A percentile compares a stretch with the other conserved stretches of the same genome.
phyloP scores from a whole-genome alignment of 2,329 filamentous ascomycete genomes.

The Neofusicoccum umdonicola region DNA sequence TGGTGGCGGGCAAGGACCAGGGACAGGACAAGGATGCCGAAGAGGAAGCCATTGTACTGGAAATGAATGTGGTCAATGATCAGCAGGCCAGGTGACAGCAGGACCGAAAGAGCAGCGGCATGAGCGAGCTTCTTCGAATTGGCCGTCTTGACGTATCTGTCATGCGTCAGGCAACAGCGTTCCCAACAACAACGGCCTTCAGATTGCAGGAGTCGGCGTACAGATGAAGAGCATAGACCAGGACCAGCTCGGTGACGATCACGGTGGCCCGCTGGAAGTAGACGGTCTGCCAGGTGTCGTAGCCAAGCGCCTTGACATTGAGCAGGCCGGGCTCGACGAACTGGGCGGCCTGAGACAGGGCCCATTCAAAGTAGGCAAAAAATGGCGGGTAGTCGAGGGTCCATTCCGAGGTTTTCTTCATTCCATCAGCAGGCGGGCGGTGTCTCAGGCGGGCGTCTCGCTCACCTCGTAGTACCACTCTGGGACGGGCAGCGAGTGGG shows the following conservation, averaged over 20 bases:
- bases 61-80: constrained; percentile 99
- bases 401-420: constrained; percentile 90
- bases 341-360: constrained; percentile 75
- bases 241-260: constrained; percentile 76
- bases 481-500: constrained; percentile 78
- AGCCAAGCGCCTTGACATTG: constrained; percentile 72
- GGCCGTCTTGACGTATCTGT: constrained; percentile 72
- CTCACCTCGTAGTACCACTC: constrained; percentile 89
- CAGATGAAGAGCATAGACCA: constrained; percentile 79
- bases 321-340: constrained; percentile 81
- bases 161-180: constrained; percentile 22
- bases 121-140: constrained; percentile 76
- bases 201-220: constrained; percentile 41
- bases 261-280: constrained; percentile 93
- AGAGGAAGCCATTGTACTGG: constrained; percentile 97
- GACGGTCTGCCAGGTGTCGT: constrained; percentile 89
- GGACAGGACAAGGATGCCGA: constrained; percentile 84
- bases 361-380: constrained; percentile 96
- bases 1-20: constrained; percentile 76
- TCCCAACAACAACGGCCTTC: not conserved
- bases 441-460: not conserved
- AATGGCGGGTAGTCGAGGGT: constrained; percentile 98
- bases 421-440: constrained; percentile 19
- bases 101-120: constrained; percentile 80
- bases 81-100: constrained; percentile 87